A percentile compares a stretch with the other conserved stretches of the same genome.
Conservation (phyloP, 1,284 basidiomycete genomes). For the Pterulicium gracile region DNA sequence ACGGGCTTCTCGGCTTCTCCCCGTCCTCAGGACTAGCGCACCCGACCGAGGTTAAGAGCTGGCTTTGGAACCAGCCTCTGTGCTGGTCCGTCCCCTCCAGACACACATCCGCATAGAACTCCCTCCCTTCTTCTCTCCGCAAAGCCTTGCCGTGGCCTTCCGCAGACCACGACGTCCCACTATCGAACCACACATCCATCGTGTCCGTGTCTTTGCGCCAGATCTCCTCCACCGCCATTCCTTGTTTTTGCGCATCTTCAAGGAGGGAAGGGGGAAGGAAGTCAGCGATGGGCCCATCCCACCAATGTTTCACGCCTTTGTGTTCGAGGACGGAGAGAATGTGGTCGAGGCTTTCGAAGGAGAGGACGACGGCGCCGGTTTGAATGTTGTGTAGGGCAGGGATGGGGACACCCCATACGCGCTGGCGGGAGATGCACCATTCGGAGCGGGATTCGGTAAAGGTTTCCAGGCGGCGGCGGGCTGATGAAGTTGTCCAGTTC, state of each 20-base stretch:
- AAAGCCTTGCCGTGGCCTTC: slow-evolving; percentile 23
- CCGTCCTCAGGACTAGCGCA: slow-evolving; percentile 22
- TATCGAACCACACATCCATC: slow-evolving; percentile 99
- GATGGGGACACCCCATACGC: slow-evolving; percentile 97
- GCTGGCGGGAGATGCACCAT: slow-evolving; percentile 99
- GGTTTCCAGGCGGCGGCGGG: slow-evolving; percentile 75
- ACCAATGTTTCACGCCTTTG: slow-evolving; percentile 84
- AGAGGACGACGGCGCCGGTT: slow-evolving; percentile 60
- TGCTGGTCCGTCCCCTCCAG: slow-evolving; percentile 97
- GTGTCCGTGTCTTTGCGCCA: slow-evolving; percentile 86
- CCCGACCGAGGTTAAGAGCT: slow-evolving; percentile 77
- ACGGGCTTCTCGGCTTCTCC: slow-evolving; percentile 44
- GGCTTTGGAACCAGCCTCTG: slow-evolving; percentile 98
- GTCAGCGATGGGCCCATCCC: slow-evolving; percentile 76
- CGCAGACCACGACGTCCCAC: slow-evolving; percentile 91
- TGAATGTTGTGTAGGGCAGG: slow-evolving; percentile 73
- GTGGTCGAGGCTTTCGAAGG: slow-evolving; percentile 59
- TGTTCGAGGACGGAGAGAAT: slow-evolving; percentile 68
- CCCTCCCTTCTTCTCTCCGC: slow-evolving; percentile 17
- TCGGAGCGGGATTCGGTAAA: slow-evolving; percentile 86
- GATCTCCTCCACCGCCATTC: slow-evolving; percentile 24
- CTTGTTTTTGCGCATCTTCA: slow-evolving; percentile 30
- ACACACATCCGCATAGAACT: slow-evolving; percentile 73
- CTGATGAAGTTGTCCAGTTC: slow-evolving; percentile 25
- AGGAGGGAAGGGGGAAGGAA: slow-evolving; percentile 66